Evolutionary conservation across 208 protist species (phyloP), one percentile per base, ranked within the genome.

Genomic region (Trypanosoma scelopori): DNA sequence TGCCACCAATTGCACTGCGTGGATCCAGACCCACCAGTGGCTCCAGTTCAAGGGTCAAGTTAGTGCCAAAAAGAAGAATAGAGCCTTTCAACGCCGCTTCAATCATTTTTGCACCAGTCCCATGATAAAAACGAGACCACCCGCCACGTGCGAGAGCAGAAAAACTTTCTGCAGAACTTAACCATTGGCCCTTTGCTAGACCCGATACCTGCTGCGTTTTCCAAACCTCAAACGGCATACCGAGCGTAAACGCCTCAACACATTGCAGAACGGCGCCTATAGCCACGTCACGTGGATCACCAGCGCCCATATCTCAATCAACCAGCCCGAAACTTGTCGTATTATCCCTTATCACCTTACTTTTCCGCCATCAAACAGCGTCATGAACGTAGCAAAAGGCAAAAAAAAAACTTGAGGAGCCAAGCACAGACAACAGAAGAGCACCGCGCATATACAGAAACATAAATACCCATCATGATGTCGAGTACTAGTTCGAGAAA

Each of bases 171-270:
- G 6, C 3, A 22, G 61, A 28, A 60, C 67, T 64, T 11, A 25
- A 28, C 67, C 67, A 73, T 11, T 48, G 0, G 28, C 67, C 67
- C 35, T 59, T 73, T 9, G 57, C 30, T 23, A 73, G 41, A 48
- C 39, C 37, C 0, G 59, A 67, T 22, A 65, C 62, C 25, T 75
- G 69, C 22, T 67, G 69, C 18, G 69, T 75, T 43, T 75, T 75
- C 69, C 69, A 76, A 4, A 79, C 76, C 49, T 82, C 76, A 61
- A 82, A 82, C 4, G 76, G 76, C 76, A 75, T 74, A 5, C 76
- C 76, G 28, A 82, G 71, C 5, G 76, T 78, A 32, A 64, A 55
- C 5, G 76, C 64, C 53, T 74, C 71, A 11, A 28, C 37, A 41
- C 51, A 69, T 47, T 82, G 76, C 18, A 82, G 55, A 55, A 55